Evolutionary conservation across 2,329 filamentous ascomycete genomes (phyloP).

Genomic region (Penicillium crustosum): DNA sequence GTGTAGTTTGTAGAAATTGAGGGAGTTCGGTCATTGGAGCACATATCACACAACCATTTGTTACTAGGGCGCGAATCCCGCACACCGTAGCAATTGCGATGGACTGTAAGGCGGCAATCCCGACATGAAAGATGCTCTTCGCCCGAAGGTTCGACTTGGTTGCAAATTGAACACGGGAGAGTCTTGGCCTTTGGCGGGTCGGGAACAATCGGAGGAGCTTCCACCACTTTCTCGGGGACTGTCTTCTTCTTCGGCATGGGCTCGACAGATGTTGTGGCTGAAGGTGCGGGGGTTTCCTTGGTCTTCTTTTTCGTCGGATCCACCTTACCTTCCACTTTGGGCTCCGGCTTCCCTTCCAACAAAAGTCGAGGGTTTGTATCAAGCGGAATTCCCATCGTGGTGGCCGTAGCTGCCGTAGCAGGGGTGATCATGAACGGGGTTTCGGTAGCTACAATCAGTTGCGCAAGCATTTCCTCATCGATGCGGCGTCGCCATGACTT

Average conservation of each 20-base stretch:
- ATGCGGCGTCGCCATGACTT: slow-evolving; percentile 84
- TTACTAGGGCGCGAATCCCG: slow-evolving; percentile 64
- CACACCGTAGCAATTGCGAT: slow-evolving; percentile 90
- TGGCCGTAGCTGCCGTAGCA: slow-evolving; percentile 46
- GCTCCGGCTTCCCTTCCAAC: slow-evolving; percentile 42
- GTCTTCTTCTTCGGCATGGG: slow-evolving; percentile 63
- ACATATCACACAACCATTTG: slow-evolving; percentile 97
- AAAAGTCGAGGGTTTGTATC: slow-evolving; percentile 35
- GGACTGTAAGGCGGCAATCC: slow-evolving; percentile 88
- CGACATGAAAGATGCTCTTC: slow-evolving; percentile 76
- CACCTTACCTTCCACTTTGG: slow-evolving; percentile 20
- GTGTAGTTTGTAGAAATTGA: slow-evolving; percentile 92
- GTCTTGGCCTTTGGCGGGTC: slow-evolving; percentile 75
- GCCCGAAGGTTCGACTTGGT: slow-evolving; percentile 67
- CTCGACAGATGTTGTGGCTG: slow-evolving; percentile 46
- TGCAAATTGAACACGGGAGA: slow-evolving; percentile 84
- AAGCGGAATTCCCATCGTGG: slow-evolving; percentile 43
- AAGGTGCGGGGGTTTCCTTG: slow-evolving; percentile 51
- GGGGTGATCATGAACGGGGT: slow-evolving; percentile 46
- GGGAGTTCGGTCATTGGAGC: slow-evolving; percentile 87
- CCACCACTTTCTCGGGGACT: slow-evolving; percentile 55
- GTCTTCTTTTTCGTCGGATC: slow-evolving; percentile 63
- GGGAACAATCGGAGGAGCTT: slow-evolving; percentile 64
- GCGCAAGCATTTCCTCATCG: slow-evolving; percentile 74
- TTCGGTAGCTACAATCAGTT: slow-evolving; percentile 48